Evolutionary conservation across 208 protist genomes (phyloP), one percentile per base, ranked within the genome.

Genomic region (Novymonas esmeraldas): DNA sequence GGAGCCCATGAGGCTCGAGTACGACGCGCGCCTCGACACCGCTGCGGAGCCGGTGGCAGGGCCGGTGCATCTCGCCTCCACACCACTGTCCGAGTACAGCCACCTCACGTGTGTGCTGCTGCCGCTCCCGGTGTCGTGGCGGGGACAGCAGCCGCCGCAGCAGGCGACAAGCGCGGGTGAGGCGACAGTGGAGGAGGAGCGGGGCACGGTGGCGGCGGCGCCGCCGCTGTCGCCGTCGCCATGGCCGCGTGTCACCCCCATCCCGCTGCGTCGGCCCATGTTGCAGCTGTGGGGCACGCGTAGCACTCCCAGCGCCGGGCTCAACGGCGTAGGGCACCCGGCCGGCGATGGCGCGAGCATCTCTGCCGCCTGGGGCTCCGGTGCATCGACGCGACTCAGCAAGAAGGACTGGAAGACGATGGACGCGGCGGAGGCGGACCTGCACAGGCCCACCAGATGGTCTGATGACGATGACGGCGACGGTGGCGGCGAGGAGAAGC

Each of bases 321-420:
- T 26, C 1, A 59, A n/a, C n/a, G 13, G 29, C 29, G 33, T 29
- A 41, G 4, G 20, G 11, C 11, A 20, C 34, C 9, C 31, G 6
- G 52, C 33, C 55, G 29, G 33, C 34, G 38, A 52, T 34, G 41
- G 60, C 31, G 13, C 31, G 22, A 24, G 54, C 9, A 76, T 76
- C 26, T 64, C 60, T 0, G 49, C 29, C 24, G 56, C 36, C 22
- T 76, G 70, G 70, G 50, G 31, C 20, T 81, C 75, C 13, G 42
- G 28, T 22, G 38, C 42, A 28, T 24, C 44, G 10, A 55, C 63
- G 7, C 62, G 58, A 18, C 41, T 86, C 36, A 80, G 75, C 33
- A 75, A 66, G 39, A 57, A 65, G 6, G 83, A 89, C 62, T 89
- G 83, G 80, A 85, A 83, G 42, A 77, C 67, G 33, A 78, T 89